These are phyloP conservation scores for Huntiella abstrusa DNA, from an alignment of 2,329 filamentous ascomycete genomes.

Conservation along the genomic window DNA sequence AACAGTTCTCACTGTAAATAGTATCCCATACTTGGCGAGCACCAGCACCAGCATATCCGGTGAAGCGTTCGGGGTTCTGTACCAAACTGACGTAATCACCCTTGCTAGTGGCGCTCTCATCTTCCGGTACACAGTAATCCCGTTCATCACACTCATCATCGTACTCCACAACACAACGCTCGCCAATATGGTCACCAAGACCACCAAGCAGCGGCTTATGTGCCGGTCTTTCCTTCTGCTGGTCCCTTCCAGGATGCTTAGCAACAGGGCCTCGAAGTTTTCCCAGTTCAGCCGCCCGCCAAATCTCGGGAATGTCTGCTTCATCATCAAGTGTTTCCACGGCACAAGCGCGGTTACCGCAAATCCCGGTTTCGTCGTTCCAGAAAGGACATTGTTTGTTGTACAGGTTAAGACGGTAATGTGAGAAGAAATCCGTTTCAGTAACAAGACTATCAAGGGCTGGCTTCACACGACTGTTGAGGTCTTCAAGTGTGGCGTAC, in stretches of 20 bases:
- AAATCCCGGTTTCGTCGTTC: slow-evolving; percentile 83
- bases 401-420: slow-evolving; percentile 89
- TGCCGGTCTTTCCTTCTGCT: slow-evolving; percentile 46
- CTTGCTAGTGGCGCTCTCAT: slow-evolving; percentile 69
- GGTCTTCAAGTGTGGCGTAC: slow-evolving; percentile 68
- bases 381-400: slow-evolving; percentile 93
- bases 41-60: slow-evolving; percentile 72
- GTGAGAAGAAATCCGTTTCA: slow-evolving; percentile 91
- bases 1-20: slow-evolving; percentile 95
- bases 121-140: slow-evolving; percentile 91
- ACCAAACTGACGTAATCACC: slow-evolving; percentile 45
- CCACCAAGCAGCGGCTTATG: slow-evolving; percentile 61
- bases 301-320: slow-evolving; percentile 77
- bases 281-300: slow-evolving; percentile 79
- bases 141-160: slow-evolving; percentile 93
- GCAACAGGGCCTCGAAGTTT: slow-evolving; percentile 83
- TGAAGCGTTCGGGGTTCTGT: slow-evolving; percentile 40
- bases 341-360: slow-evolving; percentile 89
- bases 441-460: slow-evolving; percentile 63
- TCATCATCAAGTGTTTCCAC: slow-evolving; percentile 92
- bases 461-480: slow-evolving; percentile 63
- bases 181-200: slow-evolving; percentile 70
- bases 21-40: slow-evolving; percentile 88
- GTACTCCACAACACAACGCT: slow-evolving; percentile 93
- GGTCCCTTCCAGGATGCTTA: slow-evolving; percentile 62